A percentile compares a stretch with the other conserved stretches of the same genome.
Evolutionary conservation across 768 basidiomycete genomes (phyloP).

Genomic region (Kwoniella mangroviensis): DNA sequence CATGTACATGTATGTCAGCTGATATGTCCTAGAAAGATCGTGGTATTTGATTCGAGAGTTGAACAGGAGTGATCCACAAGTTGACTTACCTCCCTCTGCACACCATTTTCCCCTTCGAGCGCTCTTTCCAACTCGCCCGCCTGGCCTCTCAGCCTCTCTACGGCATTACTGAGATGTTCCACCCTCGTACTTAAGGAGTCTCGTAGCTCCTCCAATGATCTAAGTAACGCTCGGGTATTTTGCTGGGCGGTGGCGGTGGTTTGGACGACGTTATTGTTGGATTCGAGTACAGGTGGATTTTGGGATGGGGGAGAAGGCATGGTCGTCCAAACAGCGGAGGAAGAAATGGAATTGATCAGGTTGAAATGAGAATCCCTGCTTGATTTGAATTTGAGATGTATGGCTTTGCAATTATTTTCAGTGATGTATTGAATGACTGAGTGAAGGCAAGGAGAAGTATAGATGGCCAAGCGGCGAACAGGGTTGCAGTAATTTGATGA

Average conservation of each 20-base stretch:
- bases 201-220: slow-evolving; percentile 35
- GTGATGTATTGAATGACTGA: too few species aligned
- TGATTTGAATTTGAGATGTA: too few species aligned
- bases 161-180: slow-evolving; percentile 28
- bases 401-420: too few species aligned
- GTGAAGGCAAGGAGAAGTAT: too few species aligned
- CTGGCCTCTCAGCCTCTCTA: slow-evolving; percentile 37
- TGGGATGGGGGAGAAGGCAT: slow-evolving; percentile 15
- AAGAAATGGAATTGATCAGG: too few species aligned
- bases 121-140: slow-evolving; percentile 32
- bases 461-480: too few species aligned
- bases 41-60: neutral
- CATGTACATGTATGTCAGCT: neutral
- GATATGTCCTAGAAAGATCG: neutral
- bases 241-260: slow-evolving; percentile 17
- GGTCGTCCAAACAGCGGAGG: neutral
- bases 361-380: too few species aligned
- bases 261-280: neutral
- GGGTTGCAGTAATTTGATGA: too few species aligned
- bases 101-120: slow-evolving; percentile 12
- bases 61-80: neutral
- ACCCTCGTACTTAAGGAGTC: slow-evolving; percentile 30
- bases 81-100: neutral
- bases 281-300: neutral
- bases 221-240: slow-evolving; percentile 27